A percentile compares a stretch with the other conserved stretches of the same genome.
phyloP scores from a whole-genome alignment of 2,329 filamentous ascomycete genomes.

The Plectosphaerella sp. region DNA sequence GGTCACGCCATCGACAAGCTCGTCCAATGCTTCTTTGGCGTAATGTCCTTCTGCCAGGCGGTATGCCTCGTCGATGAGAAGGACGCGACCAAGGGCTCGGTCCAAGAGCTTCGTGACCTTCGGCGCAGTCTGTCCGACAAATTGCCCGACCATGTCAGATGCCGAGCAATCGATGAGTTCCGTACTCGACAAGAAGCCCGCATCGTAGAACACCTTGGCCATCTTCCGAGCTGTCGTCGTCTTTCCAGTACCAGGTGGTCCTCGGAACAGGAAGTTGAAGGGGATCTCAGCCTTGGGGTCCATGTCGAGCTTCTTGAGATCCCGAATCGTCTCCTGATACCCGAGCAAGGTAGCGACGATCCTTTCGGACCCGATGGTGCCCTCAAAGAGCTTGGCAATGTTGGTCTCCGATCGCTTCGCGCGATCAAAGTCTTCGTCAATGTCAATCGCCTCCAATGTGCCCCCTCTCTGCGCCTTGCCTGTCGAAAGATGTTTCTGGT shows the following conservation, averaged over 20 bases:
- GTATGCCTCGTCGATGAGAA: slow-evolving; percentile 73
- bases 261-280: slow-evolving; percentile 66
- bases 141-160: slow-evolving; percentile 64
- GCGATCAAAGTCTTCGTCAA: slow-evolving; percentile 57
- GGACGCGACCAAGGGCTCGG: slow-evolving; percentile 57
- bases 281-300: slow-evolving; percentile 56
- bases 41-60: slow-evolving; percentile 54
- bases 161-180: slow-evolving; percentile 65
- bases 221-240: slow-evolving; percentile 70
- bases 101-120: slow-evolving; percentile 56
- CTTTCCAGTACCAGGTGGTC: slow-evolving; percentile 65
- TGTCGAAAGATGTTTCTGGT: slow-evolving; percentile 7
- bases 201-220: slow-evolving; percentile 64
- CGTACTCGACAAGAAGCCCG: slow-evolving; percentile 58
- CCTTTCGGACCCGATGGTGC: slow-evolving; percentile 52
- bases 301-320: slow-evolving; percentile 44
- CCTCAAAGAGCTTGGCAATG: slow-evolving; percentile 50
- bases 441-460: slow-evolving; percentile 37
- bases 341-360: slow-evolving; percentile 48
- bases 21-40: slow-evolving; percentile 51
- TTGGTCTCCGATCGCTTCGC: slow-evolving; percentile 41
- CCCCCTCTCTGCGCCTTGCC: slow-evolving; percentile 8
- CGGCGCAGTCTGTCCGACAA: slow-evolving; percentile 64
- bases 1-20: slow-evolving; percentile 46
- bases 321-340: slow-evolving; percentile 47